A percentile compares a stretch with the other conserved stretches of the same genome.
Evolutionary conservation across 2,329 filamentous ascomycete species (phyloP).

Genomic region (Leptographium flavum): DNA sequence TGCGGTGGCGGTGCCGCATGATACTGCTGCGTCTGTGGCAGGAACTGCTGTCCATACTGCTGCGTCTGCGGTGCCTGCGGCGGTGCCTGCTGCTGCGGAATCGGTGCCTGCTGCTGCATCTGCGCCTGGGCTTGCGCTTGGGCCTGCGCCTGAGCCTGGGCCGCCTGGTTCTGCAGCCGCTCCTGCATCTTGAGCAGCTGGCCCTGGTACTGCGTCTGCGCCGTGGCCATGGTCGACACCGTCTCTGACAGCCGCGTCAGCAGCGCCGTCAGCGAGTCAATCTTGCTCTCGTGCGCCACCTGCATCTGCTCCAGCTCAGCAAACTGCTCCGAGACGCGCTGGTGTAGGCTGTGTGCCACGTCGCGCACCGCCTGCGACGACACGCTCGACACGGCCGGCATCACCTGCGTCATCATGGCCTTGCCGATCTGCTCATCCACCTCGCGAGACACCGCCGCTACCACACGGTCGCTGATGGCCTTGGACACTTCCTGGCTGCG

Average conservation of each 20-base stretch:
- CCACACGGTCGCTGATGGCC: conserved; percentile 57
- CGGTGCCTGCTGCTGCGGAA: conserved; percentile 13
- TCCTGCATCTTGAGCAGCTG: conserved; percentile 40
- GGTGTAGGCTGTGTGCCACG: conserved; percentile 54
- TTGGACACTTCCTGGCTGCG: conserved; percentile 62
- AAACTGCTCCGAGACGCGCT: conserved; percentile 37
- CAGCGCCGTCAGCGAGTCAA: conserved; percentile 55
- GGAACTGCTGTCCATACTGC: conserved; percentile 12
- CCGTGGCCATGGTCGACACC: conserved; percentile 53
- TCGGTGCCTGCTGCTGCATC: conserved; percentile 14
- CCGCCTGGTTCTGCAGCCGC: conserved; percentile 5
- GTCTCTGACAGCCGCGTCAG: conserved; percentile 54
- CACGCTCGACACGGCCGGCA: conserved; percentile 50
- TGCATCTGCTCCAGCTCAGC: conserved; percentile 35
- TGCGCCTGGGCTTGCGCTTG: background rate
- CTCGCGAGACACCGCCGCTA: conserved; percentile 48
- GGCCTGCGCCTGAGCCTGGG: background rate
- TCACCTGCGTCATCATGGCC: conserved; percentile 47
- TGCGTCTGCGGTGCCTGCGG: conserved; percentile 4
- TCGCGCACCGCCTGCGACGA: conserved; percentile 53
- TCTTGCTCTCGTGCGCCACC: conserved; percentile 45
- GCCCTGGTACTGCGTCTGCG: conserved; percentile 55
- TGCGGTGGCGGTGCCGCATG: background rate
- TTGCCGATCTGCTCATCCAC: conserved; percentile 56
- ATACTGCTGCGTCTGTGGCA: conserved; percentile 6